phyloP scores from a whole-genome alignment of 2,329 filamentous ascomycete genomes.

The Colletotrichum endophyticum region DNA sequence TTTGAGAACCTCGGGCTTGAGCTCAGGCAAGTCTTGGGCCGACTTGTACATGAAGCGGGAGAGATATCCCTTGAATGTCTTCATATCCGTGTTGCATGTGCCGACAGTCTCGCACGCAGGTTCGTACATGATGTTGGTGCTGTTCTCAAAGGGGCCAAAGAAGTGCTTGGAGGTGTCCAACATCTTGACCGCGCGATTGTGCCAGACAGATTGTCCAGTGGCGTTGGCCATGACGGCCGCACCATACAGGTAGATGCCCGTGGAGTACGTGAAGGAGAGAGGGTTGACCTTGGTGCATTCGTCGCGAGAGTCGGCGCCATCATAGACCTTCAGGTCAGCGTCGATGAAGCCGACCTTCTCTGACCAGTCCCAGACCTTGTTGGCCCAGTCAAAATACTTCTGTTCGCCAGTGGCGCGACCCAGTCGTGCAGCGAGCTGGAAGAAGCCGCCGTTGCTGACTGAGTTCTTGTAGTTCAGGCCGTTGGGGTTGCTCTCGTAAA shows the following conservation, averaged over 20 bases:
- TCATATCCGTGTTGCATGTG: slow-evolving; percentile 67
- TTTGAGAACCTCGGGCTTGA: slow-evolving; percentile 49
- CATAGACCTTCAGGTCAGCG: slow-evolving; percentile 59
- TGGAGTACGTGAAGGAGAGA: slow-evolving; percentile 69
- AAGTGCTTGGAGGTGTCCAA: slow-evolving; percentile 57
- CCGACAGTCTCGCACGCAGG: slow-evolving; percentile 65
- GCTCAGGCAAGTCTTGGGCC: slow-evolving; percentile 60
- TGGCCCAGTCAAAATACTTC: slow-evolving; percentile 71
- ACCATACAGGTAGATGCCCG: slow-evolving; percentile 70
- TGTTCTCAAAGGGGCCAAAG: slow-evolving; percentile 56
- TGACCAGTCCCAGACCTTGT: slow-evolving; percentile 71
- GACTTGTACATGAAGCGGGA: slow-evolving; percentile 68
- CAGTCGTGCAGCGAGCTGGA: slow-evolving; percentile 79
- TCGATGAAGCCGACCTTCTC: slow-evolving; percentile 62
- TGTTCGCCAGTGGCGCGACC: slow-evolving; percentile 72
- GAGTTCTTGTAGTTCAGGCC: slow-evolving; percentile 86
- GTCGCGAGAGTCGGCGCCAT: slow-evolving; percentile 61
- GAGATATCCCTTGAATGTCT: slow-evolving; percentile 72
- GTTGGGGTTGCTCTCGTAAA: slow-evolving; percentile 73
- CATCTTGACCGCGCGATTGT: slow-evolving; percentile 54
- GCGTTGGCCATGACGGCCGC: slow-evolving; percentile 68
- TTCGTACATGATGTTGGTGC: slow-evolving; percentile 68
- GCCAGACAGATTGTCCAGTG: slow-evolving; percentile 60
- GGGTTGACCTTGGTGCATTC: slow-evolving; percentile 60
- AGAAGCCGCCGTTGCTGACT: slow-evolving; percentile 82